phyloP scores from a whole-genome alignment of 2,329 filamentous ascomycete genomes.

The Chrysosphaeria jannelii region DNA sequence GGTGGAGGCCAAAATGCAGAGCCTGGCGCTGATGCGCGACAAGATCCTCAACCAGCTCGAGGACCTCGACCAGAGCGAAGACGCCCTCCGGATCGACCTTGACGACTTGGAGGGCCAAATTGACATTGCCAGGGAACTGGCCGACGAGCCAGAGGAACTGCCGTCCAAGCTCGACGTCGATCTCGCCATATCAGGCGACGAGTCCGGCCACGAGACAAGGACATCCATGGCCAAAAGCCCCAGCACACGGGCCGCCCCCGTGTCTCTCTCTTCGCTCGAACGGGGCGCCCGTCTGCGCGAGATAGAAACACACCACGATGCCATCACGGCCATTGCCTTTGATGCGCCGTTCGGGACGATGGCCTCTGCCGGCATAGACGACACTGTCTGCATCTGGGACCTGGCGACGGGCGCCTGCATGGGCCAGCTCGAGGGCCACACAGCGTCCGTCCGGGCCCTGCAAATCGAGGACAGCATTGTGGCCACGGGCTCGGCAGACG shows the following conservation, averaged over 20 bases:
- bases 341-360: constrained; percentile 91
- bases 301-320: constrained; percentile 64
- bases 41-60: constrained; percentile 75
- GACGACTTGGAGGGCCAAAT: constrained; percentile 29
- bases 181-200: constrained; percentile 18
- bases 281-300: constrained; percentile 70
- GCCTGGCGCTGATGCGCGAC: constrained; percentile 71
- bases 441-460: constrained; percentile 70
- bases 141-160: constrained; percentile 25
- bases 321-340: constrained; percentile 75
- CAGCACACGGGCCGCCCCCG: no score
- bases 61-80: constrained; percentile 67
- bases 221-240: constrained; percentile 5
- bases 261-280: no score
- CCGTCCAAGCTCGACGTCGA: constrained; percentile 23
- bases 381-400: constrained; percentile 89
- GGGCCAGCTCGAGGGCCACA: constrained; percentile 72
- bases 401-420: constrained; percentile 80
- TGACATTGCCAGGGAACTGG: constrained; percentile 27
- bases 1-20: constrained; percentile 89
- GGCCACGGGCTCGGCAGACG: constrained; percentile 81
- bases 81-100: constrained; percentile 62
- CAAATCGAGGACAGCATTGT: constrained; percentile 92
- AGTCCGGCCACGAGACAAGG: constrained; percentile 7
- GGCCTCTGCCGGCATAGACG: constrained; percentile 75